Evolutionary conservation across 2,329 filamentous ascomycete genomes (phyloP), one percentile per base, ranked within the genome.

Genomic region (Phaeophleospora eucalypticola): DNA sequence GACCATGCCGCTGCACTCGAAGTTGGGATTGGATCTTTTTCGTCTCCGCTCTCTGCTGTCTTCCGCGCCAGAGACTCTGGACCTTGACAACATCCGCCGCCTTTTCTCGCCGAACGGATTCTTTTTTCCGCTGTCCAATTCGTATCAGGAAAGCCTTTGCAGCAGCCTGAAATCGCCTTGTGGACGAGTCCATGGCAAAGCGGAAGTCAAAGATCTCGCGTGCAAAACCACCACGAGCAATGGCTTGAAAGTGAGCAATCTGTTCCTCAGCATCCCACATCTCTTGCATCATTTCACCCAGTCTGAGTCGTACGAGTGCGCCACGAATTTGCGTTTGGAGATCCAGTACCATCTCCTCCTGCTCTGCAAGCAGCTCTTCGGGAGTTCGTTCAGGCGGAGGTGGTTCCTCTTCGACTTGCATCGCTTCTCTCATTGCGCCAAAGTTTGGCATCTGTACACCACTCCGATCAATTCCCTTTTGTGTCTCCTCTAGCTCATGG

Each of bases 391-490:
- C 74, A 1, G 82, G 82, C 0, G 85, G 85, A 59, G 89, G 84
- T 0, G 86, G 86, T 45, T 85, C 78, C 1, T 84, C 82, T 60
- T 94, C 89, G 4, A 91, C 85, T 32, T 89, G 89, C 74, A 98
- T 96, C 63, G 93, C 91, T 53, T 89, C 91, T 41, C 90, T 86
- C 87, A 98, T 97, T 49, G 90, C 94, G 45, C 89, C 89, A 72
- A 98, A 98, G 72, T 89, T 95, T 33, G 93, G 93, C 89, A 98
- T 96, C 62, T 81, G 94, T 54, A 91, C 81, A 45, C 94, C 94
- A 53, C 95, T 84, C 68, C 93, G 95, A 72, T 98, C 93, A 37
- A 98, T 81, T 38, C 93, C 93, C 64, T 95, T 96, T 64, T 98
- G 93, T 71, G 90, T 95, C 52, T 89, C 89, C 68, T 98, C 93